Evolutionary conservation across 1,284 basidiomycete species (phyloP).

Genomic region (Agaricales sp.): DNA sequence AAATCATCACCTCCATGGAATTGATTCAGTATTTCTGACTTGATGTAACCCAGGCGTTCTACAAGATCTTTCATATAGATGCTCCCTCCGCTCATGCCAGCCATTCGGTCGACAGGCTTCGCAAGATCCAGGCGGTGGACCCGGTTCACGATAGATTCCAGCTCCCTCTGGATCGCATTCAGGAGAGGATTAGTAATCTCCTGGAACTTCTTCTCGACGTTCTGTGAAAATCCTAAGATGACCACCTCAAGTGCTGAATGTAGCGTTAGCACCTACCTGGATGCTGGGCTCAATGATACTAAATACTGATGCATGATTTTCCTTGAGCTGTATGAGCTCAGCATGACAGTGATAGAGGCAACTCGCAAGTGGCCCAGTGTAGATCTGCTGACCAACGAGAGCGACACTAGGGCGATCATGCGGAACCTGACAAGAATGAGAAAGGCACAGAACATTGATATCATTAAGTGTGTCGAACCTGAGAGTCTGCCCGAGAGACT

Average conservation of each 20-base stretch:
- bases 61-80: conserved; percentile 85
- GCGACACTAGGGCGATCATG: conserved; percentile 72
- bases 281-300: conserved; percentile 52
- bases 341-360: conserved; percentile 72
- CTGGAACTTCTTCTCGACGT: conserved; percentile 47
- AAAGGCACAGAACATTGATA: neutral
- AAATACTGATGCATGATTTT: conserved; percentile 59
- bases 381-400: conserved; percentile 66
- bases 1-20: conserved; percentile 63
- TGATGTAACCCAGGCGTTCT: conserved; percentile 77
- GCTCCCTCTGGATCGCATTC: conserved; percentile 67
- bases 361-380: conserved; percentile 70
- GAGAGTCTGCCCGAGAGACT: conserved; percentile 45
- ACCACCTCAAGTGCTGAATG: conserved; percentile 6
- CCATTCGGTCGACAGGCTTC: conserved; percentile 51
- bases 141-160: conserved; percentile 66
- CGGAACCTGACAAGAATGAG: conserved; percentile 36
- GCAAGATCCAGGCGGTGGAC: conserved; percentile 80
- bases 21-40: conserved; percentile 61
- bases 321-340: conserved; percentile 61
- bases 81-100: conserved; percentile 62
- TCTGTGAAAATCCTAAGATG: conserved; percentile 27
- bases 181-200: conserved; percentile 63
- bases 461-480: conserved; percentile 38
- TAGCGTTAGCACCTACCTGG: conserved; percentile 30